Evolutionary conservation across 805 yeast species (phyloP), one percentile per base, ranked within the genome.

Genomic region (Metschnikowia continentalis): DNA sequence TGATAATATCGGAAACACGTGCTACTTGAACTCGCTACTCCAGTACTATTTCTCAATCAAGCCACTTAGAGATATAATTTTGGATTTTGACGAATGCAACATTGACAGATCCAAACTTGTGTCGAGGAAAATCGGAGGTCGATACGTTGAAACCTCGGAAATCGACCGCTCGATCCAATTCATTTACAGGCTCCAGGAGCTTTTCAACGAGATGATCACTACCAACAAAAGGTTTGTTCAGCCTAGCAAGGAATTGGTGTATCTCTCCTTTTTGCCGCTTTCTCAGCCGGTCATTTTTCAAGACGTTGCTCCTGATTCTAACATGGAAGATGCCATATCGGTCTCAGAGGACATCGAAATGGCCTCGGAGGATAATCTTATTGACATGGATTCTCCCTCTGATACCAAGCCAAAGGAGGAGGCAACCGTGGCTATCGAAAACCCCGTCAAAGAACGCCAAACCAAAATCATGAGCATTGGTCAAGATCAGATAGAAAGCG

Each of bases 1-100:
- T 62, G 88, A 86, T 67, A 94, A 94, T 64, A 91, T 90, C 54
- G 99, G 99, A 22, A 94, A 94, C 64, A 92, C 99, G 0, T 94
- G 99, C 67, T 62, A 62, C 47, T 74, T 94, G 66, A 92, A 94
- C 65, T 92, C 98, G 0, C 73, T 94, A 45, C 70, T 92, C 39
- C 99, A 92, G 64, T 92, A 86, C 62, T 92, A 90, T 66, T 94
- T 90, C 70, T 86, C 90, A 6, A 81, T 94, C 42, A 80, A 81
- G 50, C 97, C 97, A 0, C 71, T 94, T 37, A 76, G 97, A 51
- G 80, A 85, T 2, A 76, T 78, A 53, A 77, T 90, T 17, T 58
- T 88, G 48, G 59, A 72, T 2, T 90, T 87, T 58, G 74, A 80
- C 42, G 78, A 68, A 47, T 48, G 52, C 11, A 57, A 61, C 14